These are phyloP conservation scores for Fusarium zealandicum DNA, from an alignment of 2,329 filamentous ascomycete genomes.

Conservation along the genomic window DNA sequence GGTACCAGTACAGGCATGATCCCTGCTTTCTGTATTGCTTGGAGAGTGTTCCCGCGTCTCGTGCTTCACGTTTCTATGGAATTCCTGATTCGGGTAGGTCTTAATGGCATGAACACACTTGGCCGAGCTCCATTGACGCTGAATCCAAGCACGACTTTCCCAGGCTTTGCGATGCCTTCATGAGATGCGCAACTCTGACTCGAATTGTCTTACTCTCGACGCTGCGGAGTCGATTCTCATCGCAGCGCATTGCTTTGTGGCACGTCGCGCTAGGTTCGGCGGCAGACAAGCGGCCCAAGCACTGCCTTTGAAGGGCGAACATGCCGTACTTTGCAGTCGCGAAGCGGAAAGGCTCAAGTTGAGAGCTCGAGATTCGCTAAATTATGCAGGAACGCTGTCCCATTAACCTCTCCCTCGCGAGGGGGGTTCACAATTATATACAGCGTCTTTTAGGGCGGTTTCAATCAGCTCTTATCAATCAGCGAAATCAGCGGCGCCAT, in stretches of 20 bases:
- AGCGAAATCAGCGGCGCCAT: constrained; percentile 4
- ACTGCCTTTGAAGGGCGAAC: not conserved
- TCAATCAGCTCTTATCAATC: constrained; percentile 31
- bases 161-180: not conserved
- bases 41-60: constrained; percentile 11
- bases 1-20: constrained; percentile 10
- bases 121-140: constrained; percentile 8
- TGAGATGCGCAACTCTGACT: not conserved
- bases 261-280: constrained; percentile 1
- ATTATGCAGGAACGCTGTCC: not conserved
- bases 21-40: constrained; percentile 5
- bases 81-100: constrained; percentile 5
- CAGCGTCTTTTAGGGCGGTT: not conserved
- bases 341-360: not conserved
- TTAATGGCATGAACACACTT: constrained; percentile 20
- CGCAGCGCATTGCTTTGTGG: not conserved
- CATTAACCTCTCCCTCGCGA: not conserved
- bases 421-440: not conserved
- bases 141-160: not conserved
- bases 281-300: not conserved
- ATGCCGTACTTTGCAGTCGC: not conserved
- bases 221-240: not conserved
- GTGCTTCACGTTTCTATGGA: constrained; percentile 5
- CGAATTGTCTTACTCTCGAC: not conserved
- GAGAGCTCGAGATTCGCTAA: not conserved